phyloP scores from a whole-genome alignment of 768 basidiomycete species.

The Flagelloscypha sp. region DNA sequence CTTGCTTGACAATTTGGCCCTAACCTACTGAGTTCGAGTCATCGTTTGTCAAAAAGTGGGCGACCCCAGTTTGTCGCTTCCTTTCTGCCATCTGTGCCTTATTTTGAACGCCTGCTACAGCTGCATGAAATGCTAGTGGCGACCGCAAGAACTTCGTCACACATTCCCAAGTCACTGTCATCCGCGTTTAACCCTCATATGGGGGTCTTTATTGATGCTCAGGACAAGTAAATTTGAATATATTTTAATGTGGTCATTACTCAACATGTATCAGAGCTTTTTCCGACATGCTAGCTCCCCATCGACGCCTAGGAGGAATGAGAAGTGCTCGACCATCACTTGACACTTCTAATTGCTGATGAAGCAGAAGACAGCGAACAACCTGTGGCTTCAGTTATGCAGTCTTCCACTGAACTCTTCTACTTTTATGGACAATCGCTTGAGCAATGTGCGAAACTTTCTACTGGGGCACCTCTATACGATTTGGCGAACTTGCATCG shows the following conservation, averaged over 20 bases:
- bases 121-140: constrained; percentile 56
- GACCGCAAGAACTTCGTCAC: constrained; percentile 39
- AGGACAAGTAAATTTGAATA: constrained; percentile 64
- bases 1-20: constrained; percentile 79
- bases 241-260: constrained; percentile 1
- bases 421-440: constrained; percentile 95
- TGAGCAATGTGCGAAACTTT: constrained; percentile 89
- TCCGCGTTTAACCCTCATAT: constrained; percentile 92
- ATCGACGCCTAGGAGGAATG: constrained; percentile 51
- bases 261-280: constrained; percentile 51
- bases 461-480: constrained; percentile 74
- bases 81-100: constrained; percentile 1
- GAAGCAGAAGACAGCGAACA: constrained; percentile 35
- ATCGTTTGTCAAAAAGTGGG: constrained; percentile 76
- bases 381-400: constrained; percentile 61
- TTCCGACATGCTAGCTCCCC: constrained; percentile 81
- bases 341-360: constrained; percentile 40
- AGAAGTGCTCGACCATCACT: constrained; percentile 51
- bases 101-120: constrained; percentile 24
- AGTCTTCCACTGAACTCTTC: constrained; percentile 93
- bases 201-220: constrained; percentile 89
- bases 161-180: constrained; percentile 64
- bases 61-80: constrained; percentile 47
- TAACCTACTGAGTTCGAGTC: constrained; percentile 84
- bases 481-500: constrained; percentile 77